Conservation (phyloP, 2,329 filamentous ascomycete genomes). For the Xylariaceae sp. region DNA sequence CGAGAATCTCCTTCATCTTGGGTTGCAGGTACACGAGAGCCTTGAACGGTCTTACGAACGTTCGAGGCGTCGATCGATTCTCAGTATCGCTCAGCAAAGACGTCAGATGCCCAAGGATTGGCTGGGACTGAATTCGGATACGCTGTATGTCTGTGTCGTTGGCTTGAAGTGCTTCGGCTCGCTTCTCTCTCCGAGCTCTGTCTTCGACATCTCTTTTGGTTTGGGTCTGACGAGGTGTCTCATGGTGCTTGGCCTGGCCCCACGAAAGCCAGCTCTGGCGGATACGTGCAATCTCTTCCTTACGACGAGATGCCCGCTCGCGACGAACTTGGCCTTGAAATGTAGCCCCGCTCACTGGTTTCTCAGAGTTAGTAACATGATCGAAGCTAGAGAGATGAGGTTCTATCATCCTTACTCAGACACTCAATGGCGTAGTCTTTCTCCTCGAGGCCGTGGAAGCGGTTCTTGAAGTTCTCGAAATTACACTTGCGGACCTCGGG, state of each 20-base stretch:
- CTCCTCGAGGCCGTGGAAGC: conserved; percentile 35
- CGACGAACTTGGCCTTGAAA: conserved; percentile 39
- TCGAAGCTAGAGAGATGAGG: not conserved
- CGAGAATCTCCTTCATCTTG: conserved; percentile 39
- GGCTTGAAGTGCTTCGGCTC: conserved; percentile 17
- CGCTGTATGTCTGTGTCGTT: conserved; percentile 23
- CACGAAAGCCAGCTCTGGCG: conserved; percentile 31
- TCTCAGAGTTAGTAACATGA: not conserved
- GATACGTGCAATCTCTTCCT: conserved; percentile 36
- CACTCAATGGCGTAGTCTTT: conserved; percentile 41
- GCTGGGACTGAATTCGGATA: conserved; percentile 41
- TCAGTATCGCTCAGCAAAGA: conserved; percentile 37
- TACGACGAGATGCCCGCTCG: conserved; percentile 35
- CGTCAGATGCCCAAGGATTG: conserved; percentile 39
- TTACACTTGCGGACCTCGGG: conserved; percentile 40
- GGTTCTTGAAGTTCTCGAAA: conserved; percentile 45
- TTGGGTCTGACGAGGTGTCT: conserved; percentile 4
- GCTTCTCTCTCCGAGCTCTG: conserved; percentile 21
- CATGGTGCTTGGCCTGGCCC: conserved; percentile 14
- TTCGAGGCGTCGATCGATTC: conserved; percentile 35
- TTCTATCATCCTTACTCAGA: conserved; percentile 20
- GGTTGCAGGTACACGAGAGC: conserved; percentile 40
- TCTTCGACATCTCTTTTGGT: conserved; percentile 18
- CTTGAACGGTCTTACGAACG: conserved; percentile 42
- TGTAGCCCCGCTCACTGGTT: conserved; percentile 29